Evolutionary conservation across 116 monocot genomes (phyloP), one percentile per base, ranked within the genome.

Genomic region (Iris pallida): DNA sequence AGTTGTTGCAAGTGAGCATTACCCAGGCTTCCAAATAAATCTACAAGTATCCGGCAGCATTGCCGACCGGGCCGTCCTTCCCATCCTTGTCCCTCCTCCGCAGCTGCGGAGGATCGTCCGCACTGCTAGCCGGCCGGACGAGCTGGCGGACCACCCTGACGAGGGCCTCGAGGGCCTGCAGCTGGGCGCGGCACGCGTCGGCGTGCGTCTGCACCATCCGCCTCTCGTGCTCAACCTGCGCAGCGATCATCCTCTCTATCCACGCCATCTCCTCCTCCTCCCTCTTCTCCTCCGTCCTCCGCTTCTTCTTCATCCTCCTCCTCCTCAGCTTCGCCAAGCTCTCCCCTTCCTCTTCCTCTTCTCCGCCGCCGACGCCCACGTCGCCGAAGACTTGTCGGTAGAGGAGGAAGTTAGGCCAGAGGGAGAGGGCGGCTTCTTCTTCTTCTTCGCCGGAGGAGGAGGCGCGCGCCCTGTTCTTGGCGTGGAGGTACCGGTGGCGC

Each of bases 181-280:
- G 52, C 66, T 80, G 80, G 4, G 66, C 78, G 72, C 77, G 82
- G 75, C 74, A 80, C 4, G 87, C 68, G 10, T 83, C 87, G 1
- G 80, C 77, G 16, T 87, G 74, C 83, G 83, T 80, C 79, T 80
- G 83, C 80, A 81, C 71, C 70, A 78, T 64, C 75, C 70, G 73
- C 75, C 78, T 81, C 78, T 83, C 81, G 60, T 86, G 82, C 70
- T 86, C 86, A 72, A 82, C 80, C 80, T 86, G 86, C 86, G 82
- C 76, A 30, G 11, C 71, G 42, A 82, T 42, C 73, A 81, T 13
- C 71, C 72, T 75, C 83, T 83, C 88, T 66, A 75, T 75, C 88
- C 83, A 80, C 59, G 78, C 75, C 83, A 83, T 81, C 66, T 75
- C 79, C 66, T 81, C 85, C 76, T 73, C 76, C 45, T 88, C 85